Evolutionary conservation across 2,329 filamentous ascomycete species (phyloP).

Genomic region (Diaporthe sp.): DNA sequence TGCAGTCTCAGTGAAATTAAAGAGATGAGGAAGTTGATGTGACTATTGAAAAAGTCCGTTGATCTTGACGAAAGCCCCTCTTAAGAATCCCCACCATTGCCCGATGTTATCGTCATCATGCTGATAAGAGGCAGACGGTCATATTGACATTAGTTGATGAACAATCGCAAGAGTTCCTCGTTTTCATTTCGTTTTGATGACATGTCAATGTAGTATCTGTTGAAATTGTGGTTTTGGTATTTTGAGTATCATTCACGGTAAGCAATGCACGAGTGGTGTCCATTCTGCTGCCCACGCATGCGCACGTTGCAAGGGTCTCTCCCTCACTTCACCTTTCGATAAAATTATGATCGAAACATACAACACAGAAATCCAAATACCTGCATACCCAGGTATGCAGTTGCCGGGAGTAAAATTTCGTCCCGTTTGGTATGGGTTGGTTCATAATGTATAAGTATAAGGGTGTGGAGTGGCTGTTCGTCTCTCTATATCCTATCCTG

Average conservation of each 20-base stretch:
- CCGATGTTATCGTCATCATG: slow-evolving; percentile 20
- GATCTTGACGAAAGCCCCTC: neutral
- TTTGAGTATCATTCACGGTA: neutral
- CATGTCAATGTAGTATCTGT: no score
- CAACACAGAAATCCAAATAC: neutral
- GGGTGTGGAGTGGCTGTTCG: neutral
- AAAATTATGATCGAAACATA: no score
- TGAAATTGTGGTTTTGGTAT: no score
- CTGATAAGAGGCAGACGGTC: slow-evolving; percentile 24
- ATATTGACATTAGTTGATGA: neutral
- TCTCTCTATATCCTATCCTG: neutral
- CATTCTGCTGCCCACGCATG: no score
- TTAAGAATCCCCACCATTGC: slow-evolving; percentile 17
- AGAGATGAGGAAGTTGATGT: neutral
- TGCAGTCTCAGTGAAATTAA: neutral
- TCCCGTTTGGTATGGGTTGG: no score
- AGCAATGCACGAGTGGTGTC: no score
- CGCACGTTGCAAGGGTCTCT: no score
- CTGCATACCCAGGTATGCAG: no score
- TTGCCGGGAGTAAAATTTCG: no score
- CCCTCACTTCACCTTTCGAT: no score
- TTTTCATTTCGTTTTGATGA: neutral
- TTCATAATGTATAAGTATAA: neutral
- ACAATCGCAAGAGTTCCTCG: no score
- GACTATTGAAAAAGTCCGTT: neutral